A percentile compares a stretch with the other conserved stretches of the same genome.
phyloP scores from a whole-genome alignment of 2,329 filamentous ascomycete species.

The Whalleya microplaca region DNA sequence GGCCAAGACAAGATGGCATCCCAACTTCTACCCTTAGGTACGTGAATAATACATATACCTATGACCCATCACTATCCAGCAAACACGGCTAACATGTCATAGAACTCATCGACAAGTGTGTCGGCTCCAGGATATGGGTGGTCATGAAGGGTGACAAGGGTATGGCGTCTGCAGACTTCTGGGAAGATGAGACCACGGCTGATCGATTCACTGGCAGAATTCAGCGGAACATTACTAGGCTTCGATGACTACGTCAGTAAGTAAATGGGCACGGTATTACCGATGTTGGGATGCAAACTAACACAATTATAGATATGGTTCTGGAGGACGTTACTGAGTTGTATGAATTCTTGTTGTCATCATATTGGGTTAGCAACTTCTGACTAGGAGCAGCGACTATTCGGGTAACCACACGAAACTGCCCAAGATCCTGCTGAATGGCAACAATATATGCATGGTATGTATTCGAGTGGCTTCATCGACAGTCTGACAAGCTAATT shows the following conservation, averaged over 20 bases:
- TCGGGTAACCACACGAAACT: slow-evolving; percentile 85
- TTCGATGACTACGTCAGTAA: slow-evolving; percentile 99
- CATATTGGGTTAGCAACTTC: slow-evolving; percentile 5
- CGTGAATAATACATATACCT: slow-evolving; percentile 28
- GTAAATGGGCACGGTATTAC: slow-evolving; percentile 48
- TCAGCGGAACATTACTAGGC: slow-evolving; percentile 89
- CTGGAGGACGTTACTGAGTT: slow-evolving; percentile 96
- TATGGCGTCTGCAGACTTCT: slow-evolving; percentile 42
- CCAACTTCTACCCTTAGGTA: slow-evolving; percentile 74
- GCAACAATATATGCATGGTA: slow-evolving; percentile 99
- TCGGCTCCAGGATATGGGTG: slow-evolving; percentile 97
- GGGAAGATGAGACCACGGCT: not conserved
- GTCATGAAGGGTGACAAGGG: slow-evolving; percentile 99
- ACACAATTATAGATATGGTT: slow-evolving; percentile 78
- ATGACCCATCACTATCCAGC: not conserved
- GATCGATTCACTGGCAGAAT: slow-evolving; percentile 64
- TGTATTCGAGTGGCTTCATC: slow-evolving; percentile 27
- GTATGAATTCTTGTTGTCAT: slow-evolving; percentile 53
- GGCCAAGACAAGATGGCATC: slow-evolving; percentile 61
- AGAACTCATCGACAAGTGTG: slow-evolving; percentile 99
- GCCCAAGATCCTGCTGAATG: slow-evolving; percentile 92
- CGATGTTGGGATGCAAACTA: not conserved
- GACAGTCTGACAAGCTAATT: not conserved
- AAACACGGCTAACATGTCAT: slow-evolving; percentile 25
- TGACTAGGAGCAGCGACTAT: slow-evolving; percentile 72